These are phyloP conservation scores for Penicillium oxalicum DNA, from an alignment of 2,329 filamentous ascomycete genomes.

Conservation along the genomic window DNA sequence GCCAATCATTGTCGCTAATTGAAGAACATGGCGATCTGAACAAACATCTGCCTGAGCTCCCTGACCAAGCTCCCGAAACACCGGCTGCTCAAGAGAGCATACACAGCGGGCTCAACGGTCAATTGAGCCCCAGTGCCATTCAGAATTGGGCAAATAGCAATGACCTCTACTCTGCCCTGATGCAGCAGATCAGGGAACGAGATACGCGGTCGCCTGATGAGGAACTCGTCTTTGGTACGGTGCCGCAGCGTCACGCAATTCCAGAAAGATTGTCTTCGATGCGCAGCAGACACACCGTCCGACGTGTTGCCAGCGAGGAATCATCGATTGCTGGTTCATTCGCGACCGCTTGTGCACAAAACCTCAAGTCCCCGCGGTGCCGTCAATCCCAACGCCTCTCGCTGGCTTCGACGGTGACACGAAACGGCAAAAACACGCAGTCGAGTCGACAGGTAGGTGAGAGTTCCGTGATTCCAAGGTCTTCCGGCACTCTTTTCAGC, in stretches of 20 bases:
- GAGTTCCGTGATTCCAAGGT: not conserved
- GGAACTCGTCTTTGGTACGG: conserved; percentile 23
- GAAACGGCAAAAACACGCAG: not conserved
- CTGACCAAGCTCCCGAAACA: not conserved
- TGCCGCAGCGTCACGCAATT: conserved; percentile 27
- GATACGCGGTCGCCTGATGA: conserved; percentile 16
- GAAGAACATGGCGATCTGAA: conserved; percentile 35
- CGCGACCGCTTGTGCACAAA: conserved; percentile 22
- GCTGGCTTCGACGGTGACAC: conserved; percentile 2
- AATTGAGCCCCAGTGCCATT: conserved; percentile 12
- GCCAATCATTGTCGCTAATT: conserved; percentile 40
- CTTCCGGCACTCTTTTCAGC: not conserved
- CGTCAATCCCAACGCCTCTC: conserved; percentile 2
- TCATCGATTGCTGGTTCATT: conserved; percentile 29
- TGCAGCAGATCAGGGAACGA: conserved; percentile 34
- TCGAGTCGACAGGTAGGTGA: not conserved
- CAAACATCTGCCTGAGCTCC: conserved; percentile 5
- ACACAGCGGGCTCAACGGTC: not conserved
- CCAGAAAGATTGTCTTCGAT: conserved; percentile 26
- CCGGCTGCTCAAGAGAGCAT: too few relatives aligned
- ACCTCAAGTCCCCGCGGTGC: conserved; percentile 19
- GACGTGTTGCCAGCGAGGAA: conserved; percentile 26
- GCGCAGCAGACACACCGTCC: conserved; percentile 25
- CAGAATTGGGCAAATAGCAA: conserved; percentile 32
- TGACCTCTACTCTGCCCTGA: conserved; percentile 40